These are phyloP conservation scores for Phytopythium aichiense DNA, from an alignment of 352 stramenopile genomes.

Conservation along the genomic window DNA sequence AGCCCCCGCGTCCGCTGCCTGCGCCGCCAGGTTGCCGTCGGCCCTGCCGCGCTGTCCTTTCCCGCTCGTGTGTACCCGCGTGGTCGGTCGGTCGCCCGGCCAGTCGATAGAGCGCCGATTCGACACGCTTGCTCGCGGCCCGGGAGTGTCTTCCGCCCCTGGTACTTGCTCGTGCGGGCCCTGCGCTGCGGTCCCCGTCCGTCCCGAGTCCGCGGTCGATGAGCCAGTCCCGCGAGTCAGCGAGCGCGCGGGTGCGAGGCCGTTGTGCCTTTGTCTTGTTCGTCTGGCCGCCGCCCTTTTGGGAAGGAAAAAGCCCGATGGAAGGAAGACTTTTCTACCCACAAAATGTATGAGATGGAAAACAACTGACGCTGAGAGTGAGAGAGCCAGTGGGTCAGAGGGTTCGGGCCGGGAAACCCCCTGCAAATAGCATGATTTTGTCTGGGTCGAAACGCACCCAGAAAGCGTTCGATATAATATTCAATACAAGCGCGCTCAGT, in stretches of 20 bases:
- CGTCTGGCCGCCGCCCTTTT: too few relatives aligned
- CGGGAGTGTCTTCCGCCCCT: too few relatives aligned
- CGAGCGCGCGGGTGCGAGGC: neutral
- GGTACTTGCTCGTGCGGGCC: too few relatives aligned
- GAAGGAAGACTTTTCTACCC: neutral
- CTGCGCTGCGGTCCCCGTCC: neutral
- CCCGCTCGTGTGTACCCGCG: neutral
- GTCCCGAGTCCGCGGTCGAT: neutral
- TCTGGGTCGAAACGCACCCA: too few relatives aligned
- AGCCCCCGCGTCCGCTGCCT: neutral
- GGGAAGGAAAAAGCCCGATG: neutral
- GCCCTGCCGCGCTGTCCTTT: neutral
- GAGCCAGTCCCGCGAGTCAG: slow-evolving; percentile 4
- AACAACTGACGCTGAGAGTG: neutral
- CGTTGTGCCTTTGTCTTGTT: slow-evolving; percentile 4
- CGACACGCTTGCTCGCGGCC: too few relatives aligned
- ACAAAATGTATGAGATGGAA: neutral
- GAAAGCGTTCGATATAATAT: too few relatives aligned
- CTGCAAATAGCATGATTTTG: too few relatives aligned
- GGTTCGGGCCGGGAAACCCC: too few relatives aligned
- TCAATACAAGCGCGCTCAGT: too few relatives aligned
- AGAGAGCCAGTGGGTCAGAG: neutral
- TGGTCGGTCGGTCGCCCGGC: too few relatives aligned
- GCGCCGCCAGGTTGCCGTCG: slow-evolving; percentile 5
- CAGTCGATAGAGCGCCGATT: neutral